A percentile compares a stretch with the other conserved stretches of the same genome.
Evolutionary conservation across 345 rosid genomes (phyloP).

Genomic region (Firmiana major): DNA sequence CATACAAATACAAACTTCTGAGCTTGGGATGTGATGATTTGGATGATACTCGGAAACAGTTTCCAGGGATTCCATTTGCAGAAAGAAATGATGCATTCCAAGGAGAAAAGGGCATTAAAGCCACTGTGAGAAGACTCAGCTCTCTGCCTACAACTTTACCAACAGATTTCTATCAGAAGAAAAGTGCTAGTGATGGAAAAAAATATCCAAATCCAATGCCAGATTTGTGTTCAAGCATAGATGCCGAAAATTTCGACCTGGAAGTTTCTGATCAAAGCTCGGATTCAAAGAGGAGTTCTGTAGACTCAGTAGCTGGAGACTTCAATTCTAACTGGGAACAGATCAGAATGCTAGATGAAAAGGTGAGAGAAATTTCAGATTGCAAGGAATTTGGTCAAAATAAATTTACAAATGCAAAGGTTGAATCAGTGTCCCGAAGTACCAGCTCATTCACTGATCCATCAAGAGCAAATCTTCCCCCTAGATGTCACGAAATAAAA

Average conservation of each 20-base stretch:
- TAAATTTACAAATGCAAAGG: conserved; percentile 27
- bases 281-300: conserved; percentile 27
- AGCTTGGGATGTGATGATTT: conserved; percentile 70
- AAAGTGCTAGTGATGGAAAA: conserved; percentile 15
- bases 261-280: conserved; percentile 25
- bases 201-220: conserved; percentile 10
- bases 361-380: conserved; percentile 44
- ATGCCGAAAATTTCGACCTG: conserved; percentile 25
- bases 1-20: conserved; percentile 61
- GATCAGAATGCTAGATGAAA: conserved; percentile 50
- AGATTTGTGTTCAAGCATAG: neutral
- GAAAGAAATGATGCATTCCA: conserved; percentile 26
- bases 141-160: conserved; percentile 29
- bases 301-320: conserved; percentile 28
- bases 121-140: conserved; percentile 27
- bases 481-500: conserved; percentile 31
- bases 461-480: conserved; percentile 20
- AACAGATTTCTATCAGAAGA: conserved; percentile 30
- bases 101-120: conserved; percentile 23
- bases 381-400: conserved; percentile 26
- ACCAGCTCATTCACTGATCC: conserved; percentile 23
- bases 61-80: conserved; percentile 38
- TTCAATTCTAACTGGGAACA: conserved; percentile 51
- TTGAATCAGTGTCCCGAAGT: conserved; percentile 35
- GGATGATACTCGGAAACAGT: conserved; percentile 34